phyloP scores from a whole-genome alignment of 2,329 filamentous ascomycete genomes.

The Geosmithia morbida region DNA sequence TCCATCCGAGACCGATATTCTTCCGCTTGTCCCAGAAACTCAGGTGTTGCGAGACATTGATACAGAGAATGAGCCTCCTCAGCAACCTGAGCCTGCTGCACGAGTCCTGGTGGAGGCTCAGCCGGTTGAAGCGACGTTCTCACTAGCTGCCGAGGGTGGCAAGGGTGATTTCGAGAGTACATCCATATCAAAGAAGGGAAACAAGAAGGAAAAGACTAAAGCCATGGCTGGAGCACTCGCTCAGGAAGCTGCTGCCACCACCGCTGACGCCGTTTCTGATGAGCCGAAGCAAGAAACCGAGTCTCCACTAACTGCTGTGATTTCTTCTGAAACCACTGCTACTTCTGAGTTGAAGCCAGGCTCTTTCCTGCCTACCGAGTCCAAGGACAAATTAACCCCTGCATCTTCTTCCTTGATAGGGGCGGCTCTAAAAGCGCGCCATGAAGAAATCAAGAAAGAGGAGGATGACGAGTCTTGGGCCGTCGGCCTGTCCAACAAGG shows the following conservation, averaged over 20 bases:
- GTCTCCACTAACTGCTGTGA: background rate
- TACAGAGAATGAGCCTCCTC: background rate
- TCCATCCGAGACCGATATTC: background rate
- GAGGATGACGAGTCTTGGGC: background rate
- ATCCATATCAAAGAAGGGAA: constrained; percentile 2
- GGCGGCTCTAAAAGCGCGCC: background rate
- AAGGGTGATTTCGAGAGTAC: background rate
- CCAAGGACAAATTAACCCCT: background rate
- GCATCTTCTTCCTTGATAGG: background rate
- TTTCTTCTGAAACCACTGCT: background rate
- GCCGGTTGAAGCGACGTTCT: background rate
- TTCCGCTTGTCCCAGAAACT: background rate
- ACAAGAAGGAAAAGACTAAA: constrained; percentile 9
- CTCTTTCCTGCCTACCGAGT: background rate
- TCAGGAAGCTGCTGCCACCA: background rate
- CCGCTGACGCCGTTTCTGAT: background rate
- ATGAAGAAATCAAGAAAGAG: background rate
- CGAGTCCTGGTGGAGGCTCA: background rate
- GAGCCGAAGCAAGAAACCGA: background rate
- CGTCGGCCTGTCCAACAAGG: constrained; percentile 15
- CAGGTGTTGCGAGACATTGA: background rate
- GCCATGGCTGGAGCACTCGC: constrained; percentile 5
- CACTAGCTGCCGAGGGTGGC: background rate
- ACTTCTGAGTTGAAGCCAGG: background rate
- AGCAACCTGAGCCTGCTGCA: background rate